Base-by-base conservation (phyloP, 2,329 filamentous ascomycete genomes). In the Aspergillus sojae region DNA sequence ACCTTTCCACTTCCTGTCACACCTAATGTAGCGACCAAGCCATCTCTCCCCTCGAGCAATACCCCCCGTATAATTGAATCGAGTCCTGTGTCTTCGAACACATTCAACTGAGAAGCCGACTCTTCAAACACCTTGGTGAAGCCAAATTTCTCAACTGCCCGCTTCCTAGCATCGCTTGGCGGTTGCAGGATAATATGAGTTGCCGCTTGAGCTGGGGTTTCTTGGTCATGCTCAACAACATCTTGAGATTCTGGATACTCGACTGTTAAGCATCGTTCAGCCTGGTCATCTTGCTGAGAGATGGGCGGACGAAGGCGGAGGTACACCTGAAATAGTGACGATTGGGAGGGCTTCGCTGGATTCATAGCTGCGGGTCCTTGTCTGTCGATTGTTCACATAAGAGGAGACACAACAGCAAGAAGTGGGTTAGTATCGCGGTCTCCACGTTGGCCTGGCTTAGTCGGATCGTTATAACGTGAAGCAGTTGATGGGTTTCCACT, bases 1-100 rank as follows among this genome's bases (percentile, higher is more conserved):
- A 96, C 94, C 89, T 99, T 99, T 77, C 95, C 95, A 57, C 94
- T 97, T 14, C 95, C 95, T 9, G 94, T 97, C 50, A 97, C 93
- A 19, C 95, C 95, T 62, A 99, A 79, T 7, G 95, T 98, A 34
- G 95, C 95, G 60, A 99, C 82, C 61, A 98, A 81, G 11, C 92
- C 94, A 84, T 98, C 94, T 68, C 93, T 90, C 21, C 93, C 93
- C 67, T 95, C 90, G 57, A 89, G 87, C 39, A 99, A 76, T 4
- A 97, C 93, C 23, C 92, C 93, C 71, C 94, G 89, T 7, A 97
- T 86, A 50, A 97, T 82, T 0, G 88, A 85, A 16, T 91, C 81
- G 52, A 97, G 87, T 28, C 90, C 90, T 0, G 91, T 92, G 72
- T 89, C 89, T 68, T 92, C 86, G 74, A 99, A 97, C 11, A 99